Percentiles rank a stretch among this genome's conserved stretches.
Conservation (phyloP, 805 yeast species). For the Torulaspora indica region DNA sequence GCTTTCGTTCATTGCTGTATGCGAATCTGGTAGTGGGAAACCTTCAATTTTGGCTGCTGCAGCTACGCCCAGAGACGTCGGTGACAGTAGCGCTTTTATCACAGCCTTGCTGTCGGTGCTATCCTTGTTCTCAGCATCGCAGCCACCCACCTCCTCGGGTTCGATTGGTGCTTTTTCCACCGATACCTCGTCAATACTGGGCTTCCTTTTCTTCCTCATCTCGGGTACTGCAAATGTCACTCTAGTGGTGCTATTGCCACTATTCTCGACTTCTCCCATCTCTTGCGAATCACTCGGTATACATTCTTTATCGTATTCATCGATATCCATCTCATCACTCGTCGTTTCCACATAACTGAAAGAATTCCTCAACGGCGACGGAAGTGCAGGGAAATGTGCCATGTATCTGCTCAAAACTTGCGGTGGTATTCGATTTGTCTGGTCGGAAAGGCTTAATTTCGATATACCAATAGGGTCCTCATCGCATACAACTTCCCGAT, state of each 20-base stretch:
- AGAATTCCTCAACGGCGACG: slow-evolving; percentile 21
- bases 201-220: background rate
- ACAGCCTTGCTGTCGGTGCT: slow-evolving; percentile 14
- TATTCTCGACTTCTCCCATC: background rate
- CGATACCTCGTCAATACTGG: background rate
- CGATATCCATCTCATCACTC: slow-evolving; percentile 24
- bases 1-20: background rate
- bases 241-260: background rate
- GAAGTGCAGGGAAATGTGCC: slow-evolving; percentile 15
- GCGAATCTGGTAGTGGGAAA: slow-evolving; percentile 5
- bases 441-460: slow-evolving; percentile 19
- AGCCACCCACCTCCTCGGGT: slow-evolving; percentile 3
- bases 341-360: slow-evolving; percentile 10
- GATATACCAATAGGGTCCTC: slow-evolving; percentile 23
- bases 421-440: slow-evolving; percentile 13
- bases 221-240: slow-evolving; percentile 7
- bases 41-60: slow-evolving; percentile 27
- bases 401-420: slow-evolving; percentile 16
- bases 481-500: slow-evolving; percentile 13
- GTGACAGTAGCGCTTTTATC: slow-evolving; percentile 27
- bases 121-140: slow-evolving; percentile 1
- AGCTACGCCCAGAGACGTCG: slow-evolving; percentile 31
- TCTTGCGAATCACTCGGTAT: background rate
- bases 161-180: background rate
- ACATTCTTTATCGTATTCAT: slow-evolving; percentile 14